phyloP scores from a whole-genome alignment of 345 rosid genomes.

The Aquilaria yunnanensis region DNA sequence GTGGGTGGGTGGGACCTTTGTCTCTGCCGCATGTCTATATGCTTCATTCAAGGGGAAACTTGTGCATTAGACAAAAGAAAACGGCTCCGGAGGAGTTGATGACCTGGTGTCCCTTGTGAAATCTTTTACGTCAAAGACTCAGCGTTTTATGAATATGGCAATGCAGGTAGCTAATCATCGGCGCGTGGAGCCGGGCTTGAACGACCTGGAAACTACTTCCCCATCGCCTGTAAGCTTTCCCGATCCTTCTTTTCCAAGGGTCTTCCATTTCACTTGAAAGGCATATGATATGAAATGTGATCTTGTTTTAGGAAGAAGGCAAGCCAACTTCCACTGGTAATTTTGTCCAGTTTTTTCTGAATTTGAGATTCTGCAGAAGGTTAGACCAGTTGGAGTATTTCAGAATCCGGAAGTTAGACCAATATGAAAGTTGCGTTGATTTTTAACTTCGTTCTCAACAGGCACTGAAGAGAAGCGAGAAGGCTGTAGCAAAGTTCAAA shows the following conservation, averaged over 20 bases:
- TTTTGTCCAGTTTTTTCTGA: not conserved
- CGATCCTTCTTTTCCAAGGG: not conserved
- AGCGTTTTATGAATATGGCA: too few relatives aligned
- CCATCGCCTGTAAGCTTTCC: not conserved
- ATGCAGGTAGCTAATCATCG: too few relatives aligned
- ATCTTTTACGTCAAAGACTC: too few relatives aligned
- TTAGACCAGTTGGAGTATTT: not conserved
- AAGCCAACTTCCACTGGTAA: not conserved
- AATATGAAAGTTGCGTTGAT: not conserved
- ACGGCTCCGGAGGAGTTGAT: too few relatives aligned
- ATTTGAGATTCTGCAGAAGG: not conserved
- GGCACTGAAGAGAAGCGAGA: constrained; percentile 11
- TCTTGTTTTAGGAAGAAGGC: too few relatives aligned
- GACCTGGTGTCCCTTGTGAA: too few relatives aligned
- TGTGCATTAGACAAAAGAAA: not conserved
- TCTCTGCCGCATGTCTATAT: too few relatives aligned
- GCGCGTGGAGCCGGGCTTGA: not conserved
- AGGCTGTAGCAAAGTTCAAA: not conserved
- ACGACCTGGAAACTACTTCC: not conserved
- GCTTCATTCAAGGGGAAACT: not conserved
- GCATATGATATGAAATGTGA: too few relatives aligned
- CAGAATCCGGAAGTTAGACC: constrained; percentile 1
- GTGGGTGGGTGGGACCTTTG: too few relatives aligned
- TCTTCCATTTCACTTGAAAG: not conserved
- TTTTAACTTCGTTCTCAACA: constrained; percentile 1